A percentile compares a stretch with the other conserved stretches of the same genome.
phyloP scores from a whole-genome alignment of 768 basidiomycete species.

The Boletus reticuloceps region DNA sequence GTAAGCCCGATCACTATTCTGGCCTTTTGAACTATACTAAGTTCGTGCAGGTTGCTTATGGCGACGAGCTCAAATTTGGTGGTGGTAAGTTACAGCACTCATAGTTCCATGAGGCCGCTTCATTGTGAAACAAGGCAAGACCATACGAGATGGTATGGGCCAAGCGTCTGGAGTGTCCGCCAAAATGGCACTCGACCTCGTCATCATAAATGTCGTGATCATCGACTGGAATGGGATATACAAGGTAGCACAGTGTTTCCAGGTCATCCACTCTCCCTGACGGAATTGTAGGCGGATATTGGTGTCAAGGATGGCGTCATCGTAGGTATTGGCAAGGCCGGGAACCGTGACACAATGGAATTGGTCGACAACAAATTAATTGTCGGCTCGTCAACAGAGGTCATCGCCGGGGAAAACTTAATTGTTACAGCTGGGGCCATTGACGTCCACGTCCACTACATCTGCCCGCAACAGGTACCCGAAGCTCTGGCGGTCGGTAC shows the following conservation, averaged over 20 bases:
- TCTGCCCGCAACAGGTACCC: slow-evolving; percentile 88
- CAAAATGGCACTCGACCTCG: slow-evolving; percentile 74
- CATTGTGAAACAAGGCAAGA: slow-evolving; percentile 61
- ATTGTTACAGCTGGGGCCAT: slow-evolving; percentile 93
- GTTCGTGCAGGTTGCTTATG: slow-evolving; percentile 67
- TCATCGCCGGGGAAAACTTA: slow-evolving; percentile 92
- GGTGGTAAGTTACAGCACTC: slow-evolving; percentile 54
- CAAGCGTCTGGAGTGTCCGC: slow-evolving; percentile 72
- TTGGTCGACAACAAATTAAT: slow-evolving; percentile 68
- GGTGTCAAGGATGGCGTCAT: slow-evolving; percentile 85
- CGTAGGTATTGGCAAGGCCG: slow-evolving; percentile 91
- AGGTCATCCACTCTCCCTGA: not conserved
- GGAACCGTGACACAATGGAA: slow-evolving; percentile 93
- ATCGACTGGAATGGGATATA: slow-evolving; percentile 95
- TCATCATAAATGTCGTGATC: slow-evolving; percentile 94
- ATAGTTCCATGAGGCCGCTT: slow-evolving; percentile 3
- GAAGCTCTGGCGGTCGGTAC: slow-evolving; percentile 84
- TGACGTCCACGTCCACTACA: slow-evolving; percentile 92
- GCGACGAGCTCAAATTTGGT: slow-evolving; percentile 97
- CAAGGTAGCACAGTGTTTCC: slow-evolving; percentile 53
- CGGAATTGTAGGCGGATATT: slow-evolving; percentile 74
- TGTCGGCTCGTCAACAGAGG: slow-evolving; percentile 91
- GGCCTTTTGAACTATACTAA: not conserved
- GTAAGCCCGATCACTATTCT: not conserved
- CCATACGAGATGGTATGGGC: slow-evolving; percentile 96